phyloP scores from a whole-genome alignment of 495 filamentous ascomycete genomes.

The Annulohypoxylon maeteangense region DNA sequence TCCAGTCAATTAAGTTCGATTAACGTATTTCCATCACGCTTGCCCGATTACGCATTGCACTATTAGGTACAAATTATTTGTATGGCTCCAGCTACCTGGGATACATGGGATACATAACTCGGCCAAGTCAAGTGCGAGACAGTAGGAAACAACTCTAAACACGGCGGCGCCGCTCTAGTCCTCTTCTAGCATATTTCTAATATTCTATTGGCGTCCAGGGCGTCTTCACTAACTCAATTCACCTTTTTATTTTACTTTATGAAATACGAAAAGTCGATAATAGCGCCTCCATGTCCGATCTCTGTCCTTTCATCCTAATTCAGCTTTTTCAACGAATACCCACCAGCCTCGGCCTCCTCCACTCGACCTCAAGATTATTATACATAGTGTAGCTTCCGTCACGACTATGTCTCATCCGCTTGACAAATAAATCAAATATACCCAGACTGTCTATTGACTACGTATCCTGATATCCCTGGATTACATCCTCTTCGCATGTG shows the following conservation, averaged over 20 bases:
- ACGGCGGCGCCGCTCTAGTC: constrained; percentile 36
- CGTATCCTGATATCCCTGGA: constrained; percentile 1
- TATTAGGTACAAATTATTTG: background rate
- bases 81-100: background rate
- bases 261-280: constrained; percentile 30
- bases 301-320: constrained; percentile 15
- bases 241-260: constrained; percentile 17
- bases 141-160: constrained; percentile 26
- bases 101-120: constrained; percentile 15
- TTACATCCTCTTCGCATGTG: constrained; percentile 11
- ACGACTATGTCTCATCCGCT: constrained; percentile 27
- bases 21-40: background rate
- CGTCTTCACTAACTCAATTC: constrained; percentile 30
- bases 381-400: constrained; percentile 8
- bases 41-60: constrained; percentile 12
- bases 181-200: constrained; percentile 18
- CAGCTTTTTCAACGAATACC: constrained; percentile 19
- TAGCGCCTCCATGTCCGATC: constrained; percentile 39
- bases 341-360: background rate
- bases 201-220: constrained; percentile 34
- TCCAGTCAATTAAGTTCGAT: constrained; percentile 5
- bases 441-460: background rate
- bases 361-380: background rate
- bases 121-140: constrained; percentile 26
- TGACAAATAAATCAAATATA: constrained; percentile 21